Evolutionary conservation across 495 filamentous ascomycete genomes (phyloP), one percentile per base, ranked within the genome.

Genomic region (Neurospora sublineolata): DNA sequence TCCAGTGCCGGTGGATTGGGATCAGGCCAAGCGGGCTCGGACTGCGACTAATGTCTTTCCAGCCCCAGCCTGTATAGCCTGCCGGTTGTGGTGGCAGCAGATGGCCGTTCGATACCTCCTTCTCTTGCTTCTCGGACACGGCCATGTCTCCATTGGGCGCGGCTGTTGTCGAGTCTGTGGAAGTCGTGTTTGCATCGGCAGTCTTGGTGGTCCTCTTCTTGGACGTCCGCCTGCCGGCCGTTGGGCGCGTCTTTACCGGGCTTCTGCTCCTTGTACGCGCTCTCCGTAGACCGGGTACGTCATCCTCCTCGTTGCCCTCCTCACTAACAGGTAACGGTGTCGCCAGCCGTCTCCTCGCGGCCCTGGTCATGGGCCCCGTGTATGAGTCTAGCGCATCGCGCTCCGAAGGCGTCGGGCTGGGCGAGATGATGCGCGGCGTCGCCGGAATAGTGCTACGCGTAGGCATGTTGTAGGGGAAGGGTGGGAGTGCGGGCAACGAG

Each of bases 11-110:
- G 78, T 99, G 95, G 75, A 98, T 94, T 30, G 95, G 95, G 72
- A 99, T 99, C 7, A 99, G 87, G 23, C 96, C 95, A 16, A 99
- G 86, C 5, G 95, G 95, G 71, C 90, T 93, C 3, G 95, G 95
- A 70, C 91, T 94, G 72, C 95, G 87, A 70, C 93, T 96, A 75
- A 97, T 83, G 76, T 92, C 90, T 41, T 91, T 87, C 89, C 92
- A 94, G 76, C 84, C 88, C 79, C 90, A 89, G 37, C 83, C 85
- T 38, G 80, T 76, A 68, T 79, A 78, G 10, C 84, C 14, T 14
- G 83, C 78, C 7, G 85, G 84, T 38, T 83, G 80, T 12, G 86
- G 82, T 36, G 91, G 90, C 12, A 90, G 90, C n/a, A 96, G 85
- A 74, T 93, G 88, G 37, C 90, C 92, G 77, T 94, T 92, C 46